Evolutionary conservation across 345 rosid species (phyloP), one percentile per base, ranked within the genome.

Genomic region (Cardamine occulta): DNA sequence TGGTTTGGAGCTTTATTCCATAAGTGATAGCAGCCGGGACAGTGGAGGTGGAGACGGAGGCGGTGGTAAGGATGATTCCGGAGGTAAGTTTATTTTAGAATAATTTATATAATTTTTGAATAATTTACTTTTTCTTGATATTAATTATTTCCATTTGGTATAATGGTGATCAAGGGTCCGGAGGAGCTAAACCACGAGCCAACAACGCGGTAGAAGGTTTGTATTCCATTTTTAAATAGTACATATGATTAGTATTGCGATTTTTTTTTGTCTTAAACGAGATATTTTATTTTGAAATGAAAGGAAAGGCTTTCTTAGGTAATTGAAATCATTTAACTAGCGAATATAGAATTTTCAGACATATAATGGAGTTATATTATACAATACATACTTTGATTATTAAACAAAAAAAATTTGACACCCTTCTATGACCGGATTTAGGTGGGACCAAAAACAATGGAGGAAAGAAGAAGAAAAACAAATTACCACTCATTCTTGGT

Each of bases 1-100:
- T 58, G 78, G 72, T 23, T 58, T 74, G 66, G 78, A 74, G 72
- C 15, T 64, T 0, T 74, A 66, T 66, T 57, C 72, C 1, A 66
- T 74, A 31, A 74, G 78, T 45, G 44, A 65, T 66, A 66, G 72
- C 72, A 39, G 28, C 3, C 28, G 0, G 4, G 28, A 24, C 4
- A 19, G 19, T 19, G 19, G 19, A 19, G 19, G 19, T 1, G 19
- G 19, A 19, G 19, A 1, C 19, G 19, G 19, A 0, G 28, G 28
- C 9, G 17, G 59, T 31, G 39, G 60, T 49, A 71, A 21, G 13
- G 56, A 24, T 71, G 66, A 59, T 44, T 45, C 34, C 7, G 18
- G 11, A 70, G 57, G 57, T 58, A 19, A 28, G 56, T 53, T 23
- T 11, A 11, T 23, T 23, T 3, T 0, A 11, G 6, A 1, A 42